Percentiles rank a stretch among this genome's conserved stretches.
Evolutionary conservation across 1,284 basidiomycete species (phyloP).

Genomic region (Mrakiaceae sp.): DNA sequence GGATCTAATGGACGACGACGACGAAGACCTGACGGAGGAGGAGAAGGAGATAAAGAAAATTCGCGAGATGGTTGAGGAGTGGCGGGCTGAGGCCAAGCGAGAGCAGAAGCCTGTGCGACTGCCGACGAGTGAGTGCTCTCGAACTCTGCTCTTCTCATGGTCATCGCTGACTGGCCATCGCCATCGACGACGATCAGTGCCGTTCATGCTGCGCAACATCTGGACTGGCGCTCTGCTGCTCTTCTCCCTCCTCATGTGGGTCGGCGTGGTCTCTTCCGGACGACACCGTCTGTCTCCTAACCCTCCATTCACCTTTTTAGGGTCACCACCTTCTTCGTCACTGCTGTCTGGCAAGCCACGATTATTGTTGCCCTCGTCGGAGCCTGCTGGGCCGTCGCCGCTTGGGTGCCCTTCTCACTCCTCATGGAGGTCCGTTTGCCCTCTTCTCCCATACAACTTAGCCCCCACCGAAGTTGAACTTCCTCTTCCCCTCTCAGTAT

Average conservation of each 20-base stretch:
- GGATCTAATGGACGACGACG: conserved; percentile 32
- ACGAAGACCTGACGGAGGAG: conserved; percentile 49
- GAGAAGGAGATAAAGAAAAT: conserved; percentile 59
- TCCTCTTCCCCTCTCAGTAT: conserved; percentile 41
- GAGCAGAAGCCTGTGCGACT: conserved; percentile 54
- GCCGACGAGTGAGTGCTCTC: conserved; percentile 44
- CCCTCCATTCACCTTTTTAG: not conserved
- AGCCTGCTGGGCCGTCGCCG: conserved; percentile 83
- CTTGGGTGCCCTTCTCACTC: conserved; percentile 38
- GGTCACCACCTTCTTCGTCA: conserved; percentile 17
- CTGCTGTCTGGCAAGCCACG: conserved; percentile 46
- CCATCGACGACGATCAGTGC: conserved; percentile 37
- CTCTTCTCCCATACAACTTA: conserved; percentile 7
- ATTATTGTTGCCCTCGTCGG: conserved; percentile 71
- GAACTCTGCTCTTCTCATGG: not conserved
- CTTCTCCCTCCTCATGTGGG: conserved; percentile 60
- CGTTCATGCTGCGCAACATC: conserved; percentile 77
- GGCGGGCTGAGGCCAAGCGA: conserved; percentile 66
- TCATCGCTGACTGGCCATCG: not conserved
- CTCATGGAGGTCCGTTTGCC: conserved; percentile 66
- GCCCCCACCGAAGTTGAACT: not conserved
- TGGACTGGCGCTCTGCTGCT: conserved; percentile 77
- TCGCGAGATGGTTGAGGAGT: conserved; percentile 56
- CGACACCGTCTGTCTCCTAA: conserved; percentile 20
- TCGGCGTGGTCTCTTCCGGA: conserved; percentile 66